These are phyloP conservation scores for Passiflora organensis DNA, from an alignment of 345 rosid species.

Conservation along the genomic window DNA sequence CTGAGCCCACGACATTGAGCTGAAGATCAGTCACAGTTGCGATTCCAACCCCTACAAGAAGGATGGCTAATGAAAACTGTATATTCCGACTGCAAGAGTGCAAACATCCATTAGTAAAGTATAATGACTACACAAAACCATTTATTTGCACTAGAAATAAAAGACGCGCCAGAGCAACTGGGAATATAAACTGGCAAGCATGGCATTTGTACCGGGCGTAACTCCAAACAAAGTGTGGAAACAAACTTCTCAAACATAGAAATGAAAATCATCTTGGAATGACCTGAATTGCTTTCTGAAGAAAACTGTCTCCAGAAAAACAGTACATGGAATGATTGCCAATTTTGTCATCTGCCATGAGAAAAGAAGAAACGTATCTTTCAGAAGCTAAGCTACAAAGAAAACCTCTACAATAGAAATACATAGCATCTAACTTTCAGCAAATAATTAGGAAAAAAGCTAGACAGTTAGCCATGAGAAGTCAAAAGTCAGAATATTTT, in stretches of 20 bases:
- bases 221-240: too few species aligned
- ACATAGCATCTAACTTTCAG: too few species aligned
- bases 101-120: constrained; percentile 14
- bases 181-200: too few species aligned
- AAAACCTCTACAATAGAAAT: too few species aligned
- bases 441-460: too few species aligned
- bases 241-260: too few species aligned
- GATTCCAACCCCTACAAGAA: constrained; percentile 97
- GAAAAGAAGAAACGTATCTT: background rate
- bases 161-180: too few species aligned
- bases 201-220: too few species aligned
- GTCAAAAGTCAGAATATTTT: background rate
- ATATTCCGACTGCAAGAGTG: constrained; percentile 66
- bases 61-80: constrained; percentile 75
- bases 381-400: constrained; percentile 17
- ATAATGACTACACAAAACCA: constrained; percentile 1
- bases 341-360: constrained; percentile 86
- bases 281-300: constrained; percentile 96
- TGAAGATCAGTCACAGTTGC: constrained; percentile 99
- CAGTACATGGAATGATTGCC: constrained; percentile 98
- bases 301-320: constrained; percentile 95
- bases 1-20: constrained; percentile 86
- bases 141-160: background rate
- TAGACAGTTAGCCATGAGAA: too few species aligned
- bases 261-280: constrained; percentile 8